These are phyloP conservation scores for Leishmania lainsoni DNA, from an alignment of 208 protist genomes.

Conservation along the genomic window DNA sequence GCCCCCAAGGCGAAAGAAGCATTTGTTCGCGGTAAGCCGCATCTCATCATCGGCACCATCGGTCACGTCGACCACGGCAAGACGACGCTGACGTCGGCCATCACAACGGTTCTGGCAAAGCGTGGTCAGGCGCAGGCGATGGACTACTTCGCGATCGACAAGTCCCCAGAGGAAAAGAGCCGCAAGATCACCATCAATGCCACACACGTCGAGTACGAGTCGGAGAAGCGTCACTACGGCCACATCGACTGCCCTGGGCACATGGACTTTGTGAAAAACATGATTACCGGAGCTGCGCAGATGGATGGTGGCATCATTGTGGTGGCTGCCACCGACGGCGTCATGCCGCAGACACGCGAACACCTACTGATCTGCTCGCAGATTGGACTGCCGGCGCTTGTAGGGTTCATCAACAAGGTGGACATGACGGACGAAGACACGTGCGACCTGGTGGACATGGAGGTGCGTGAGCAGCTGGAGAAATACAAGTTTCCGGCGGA, in stretches of 20 bases:
- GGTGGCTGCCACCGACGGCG: conserved; percentile 93
- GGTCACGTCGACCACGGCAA: conserved; percentile 99
- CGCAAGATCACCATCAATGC: conserved; percentile 99
- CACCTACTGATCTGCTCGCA: conserved; percentile 98
- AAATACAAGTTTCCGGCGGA: conserved; percentile 95
- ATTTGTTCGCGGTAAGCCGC: conserved; percentile 96
- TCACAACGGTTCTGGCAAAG: conserved; percentile 95
- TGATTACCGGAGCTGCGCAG: conserved; percentile 99
- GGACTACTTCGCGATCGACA: conserved; percentile 99
- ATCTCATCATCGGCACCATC: conserved; percentile 99
- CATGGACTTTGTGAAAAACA: conserved; percentile 99
- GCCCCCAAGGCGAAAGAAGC: conserved; percentile 70
- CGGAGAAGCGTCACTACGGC: conserved; percentile 97
- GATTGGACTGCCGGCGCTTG: conserved; percentile 96
- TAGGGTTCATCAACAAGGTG: conserved; percentile 99
- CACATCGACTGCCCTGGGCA: conserved; percentile 99
- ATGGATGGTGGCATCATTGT: conserved; percentile 94
- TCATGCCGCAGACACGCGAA: conserved; percentile 99
- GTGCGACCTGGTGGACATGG: conserved; percentile 97
- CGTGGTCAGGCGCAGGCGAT: conserved; percentile 72
- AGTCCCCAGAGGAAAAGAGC: conserved; percentile 98
- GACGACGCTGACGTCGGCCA: conserved; percentile 98
- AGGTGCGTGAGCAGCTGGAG: conserved; percentile 95
- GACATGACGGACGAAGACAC: conserved; percentile 95
- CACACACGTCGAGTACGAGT: conserved; percentile 99